These are phyloP conservation scores for Murraya paniculata DNA, from an alignment of 345 rosid genomes.

Conservation along the genomic window DNA sequence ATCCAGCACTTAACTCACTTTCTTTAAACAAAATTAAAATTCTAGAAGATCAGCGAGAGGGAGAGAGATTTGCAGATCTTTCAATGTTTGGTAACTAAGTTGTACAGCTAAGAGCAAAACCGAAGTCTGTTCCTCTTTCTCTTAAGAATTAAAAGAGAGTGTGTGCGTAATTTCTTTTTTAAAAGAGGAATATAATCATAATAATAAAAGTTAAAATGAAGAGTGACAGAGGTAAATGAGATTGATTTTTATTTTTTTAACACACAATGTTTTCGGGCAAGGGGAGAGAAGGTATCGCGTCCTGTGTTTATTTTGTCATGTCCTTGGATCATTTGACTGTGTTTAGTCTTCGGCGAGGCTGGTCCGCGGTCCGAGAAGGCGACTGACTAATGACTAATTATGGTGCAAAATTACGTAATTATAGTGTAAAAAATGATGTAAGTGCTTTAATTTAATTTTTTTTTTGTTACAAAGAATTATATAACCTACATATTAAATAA, in stretches of 20 bases:
- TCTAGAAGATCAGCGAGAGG: not conserved
- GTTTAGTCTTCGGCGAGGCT: not conserved
- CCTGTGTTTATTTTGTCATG: not conserved
- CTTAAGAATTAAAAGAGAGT: too few relatives aligned
- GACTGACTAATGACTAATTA: not conserved
- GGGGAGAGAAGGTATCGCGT: not conserved
- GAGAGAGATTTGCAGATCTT: conserved; percentile 27
- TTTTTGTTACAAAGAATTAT: too few relatives aligned
- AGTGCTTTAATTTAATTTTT: too few relatives aligned
- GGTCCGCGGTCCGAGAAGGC: not conserved
- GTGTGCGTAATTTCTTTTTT: too few relatives aligned
- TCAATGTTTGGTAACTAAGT: conserved; percentile 13
- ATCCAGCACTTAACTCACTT: not conserved
- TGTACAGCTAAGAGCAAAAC: conserved; percentile 30
- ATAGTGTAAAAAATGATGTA: too few relatives aligned
- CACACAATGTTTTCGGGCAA: not conserved
- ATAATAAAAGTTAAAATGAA: too few relatives aligned
- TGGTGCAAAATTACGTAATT: too few relatives aligned
- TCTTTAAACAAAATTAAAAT: not conserved
- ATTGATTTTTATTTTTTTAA: too few relatives aligned
- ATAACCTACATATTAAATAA: too few relatives aligned
- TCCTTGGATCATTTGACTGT: not conserved
- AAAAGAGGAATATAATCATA: conserved; percentile 3
- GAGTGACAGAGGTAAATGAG: too few relatives aligned
- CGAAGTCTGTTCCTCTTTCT: conserved; percentile 2